Evolutionary conservation across 192 early-diverging fungal species (phyloP), one percentile per base, ranked within the genome.

Genomic region (Rhizoclosmatium globosum): DNA sequence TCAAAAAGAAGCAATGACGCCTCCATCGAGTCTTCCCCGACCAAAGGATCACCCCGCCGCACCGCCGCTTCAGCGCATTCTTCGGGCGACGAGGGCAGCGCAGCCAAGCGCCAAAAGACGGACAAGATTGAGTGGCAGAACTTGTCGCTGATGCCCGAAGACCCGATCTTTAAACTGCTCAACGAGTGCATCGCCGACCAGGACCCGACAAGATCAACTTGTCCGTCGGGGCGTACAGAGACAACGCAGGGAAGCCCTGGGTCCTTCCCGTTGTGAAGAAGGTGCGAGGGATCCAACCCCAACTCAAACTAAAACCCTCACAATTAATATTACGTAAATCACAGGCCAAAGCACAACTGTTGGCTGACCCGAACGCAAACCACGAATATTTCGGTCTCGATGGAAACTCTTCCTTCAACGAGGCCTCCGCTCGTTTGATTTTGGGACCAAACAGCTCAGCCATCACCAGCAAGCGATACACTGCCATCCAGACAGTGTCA

Each of bases 151-250:
- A 94, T 94, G 4, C 94, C 95, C 19, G 90, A 93, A 56, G 97
- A 99, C 81, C 87, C 92, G 68, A 99, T 99, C 80, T 94, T 99
- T 75, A 86, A 94, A 78, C 86, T 99, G 23, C 93, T 93, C 39
- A 94, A 93, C 42, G 81, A 87, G 57, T 97, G 93, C 85, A 92
- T 93, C 83, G 93, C 93, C 44, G 96, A 98, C 77, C 81, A 88
- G 3, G 78, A 90, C 78, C 84, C 91, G 50, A 88, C 60, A 98
- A 97, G 86, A 91, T 99, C 47, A 98, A 98, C 82, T 81, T 99
- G 38, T 94, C 95, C 78, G 94, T 99, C 3, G 98, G 98, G 67
- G 98, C 98, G 17, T 99, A 97, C 86, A 89, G 98, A 68, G 93
- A 93, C 77, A 91, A 98, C 74, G 81, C 92, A 2, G 94, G 95